Conservation (phyloP, 2,329 filamentous ascomycete genomes). For the Cadophora malorum region DNA sequence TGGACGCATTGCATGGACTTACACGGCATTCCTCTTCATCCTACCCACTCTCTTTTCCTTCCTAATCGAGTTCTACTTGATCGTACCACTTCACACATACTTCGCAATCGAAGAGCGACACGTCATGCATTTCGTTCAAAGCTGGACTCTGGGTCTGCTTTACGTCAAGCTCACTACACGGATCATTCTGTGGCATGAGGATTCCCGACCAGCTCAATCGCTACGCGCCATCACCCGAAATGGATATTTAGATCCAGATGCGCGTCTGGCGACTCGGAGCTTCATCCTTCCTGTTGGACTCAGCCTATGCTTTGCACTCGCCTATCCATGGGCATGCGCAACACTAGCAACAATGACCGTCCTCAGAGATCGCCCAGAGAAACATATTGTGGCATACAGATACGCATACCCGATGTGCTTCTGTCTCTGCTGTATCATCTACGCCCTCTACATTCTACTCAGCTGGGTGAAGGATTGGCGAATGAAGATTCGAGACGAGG, state of each 20-base stretch:
- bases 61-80: conserved; percentile 85
- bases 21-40: conserved; percentile 74
- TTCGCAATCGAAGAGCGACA: conserved; percentile 56
- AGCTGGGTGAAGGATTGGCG: conserved; percentile 77
- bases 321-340: conserved; percentile 68
- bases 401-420: conserved; percentile 74
- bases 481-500: conserved; percentile 85
- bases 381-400: conserved; percentile 54
- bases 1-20: conserved; percentile 71
- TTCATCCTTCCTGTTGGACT: conserved; percentile 80
- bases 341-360: conserved; percentile 53
- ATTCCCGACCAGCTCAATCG: conserved; percentile 75
- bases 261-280: conserved; percentile 78
- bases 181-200: conserved; percentile 70
- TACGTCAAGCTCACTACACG: conserved; percentile 83
- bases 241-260: conserved; percentile 81
- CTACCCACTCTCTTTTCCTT: conserved; percentile 82
- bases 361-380: conserved; percentile 38
- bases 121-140: conserved; percentile 85
- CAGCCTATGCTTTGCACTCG: conserved; percentile 66
- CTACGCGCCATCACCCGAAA: conserved; percentile 75
- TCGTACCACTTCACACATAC: conserved; percentile 69
- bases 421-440: conserved; percentile 48
- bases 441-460: conserved; percentile 60
- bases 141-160: conserved; percentile 91